phyloP scores from a whole-genome alignment of 2,329 filamentous ascomycete genomes.

The Leptographium flavum region DNA sequence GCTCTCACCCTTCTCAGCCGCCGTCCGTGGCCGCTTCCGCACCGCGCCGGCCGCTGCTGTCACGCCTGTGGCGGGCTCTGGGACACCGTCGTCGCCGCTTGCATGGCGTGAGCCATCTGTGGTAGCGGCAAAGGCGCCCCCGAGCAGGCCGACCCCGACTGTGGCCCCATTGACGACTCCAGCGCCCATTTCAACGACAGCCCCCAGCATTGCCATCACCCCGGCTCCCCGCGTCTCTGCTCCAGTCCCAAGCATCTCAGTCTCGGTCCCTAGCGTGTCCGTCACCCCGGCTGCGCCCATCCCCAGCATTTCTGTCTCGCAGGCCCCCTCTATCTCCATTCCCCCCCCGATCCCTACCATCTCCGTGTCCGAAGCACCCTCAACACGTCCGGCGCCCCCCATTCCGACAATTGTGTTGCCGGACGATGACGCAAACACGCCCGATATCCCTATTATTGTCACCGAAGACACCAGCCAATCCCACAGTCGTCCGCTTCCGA shows the following conservation, averaged over 20 bases:
- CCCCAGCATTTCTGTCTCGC: constrained; percentile 21
- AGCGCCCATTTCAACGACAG: no score
- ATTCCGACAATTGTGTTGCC: constrained; percentile 28
- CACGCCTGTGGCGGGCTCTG: constrained; percentile 35
- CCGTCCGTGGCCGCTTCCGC: constrained; percentile 11
- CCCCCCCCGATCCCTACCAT: constrained; percentile 18
- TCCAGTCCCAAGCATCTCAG: no score
- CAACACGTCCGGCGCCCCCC: constrained; percentile 16
- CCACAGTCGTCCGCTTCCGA: no score
- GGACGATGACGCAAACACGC: constrained; percentile 12
- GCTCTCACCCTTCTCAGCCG: not conserved
- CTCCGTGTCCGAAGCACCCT: constrained; percentile 17
- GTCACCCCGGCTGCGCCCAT: constrained; percentile 40
- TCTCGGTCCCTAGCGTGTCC: no score
- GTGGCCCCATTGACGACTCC: no score
- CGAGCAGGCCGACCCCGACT: no score
- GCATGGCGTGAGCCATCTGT: no score
- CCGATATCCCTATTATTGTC: constrained; percentile 3
- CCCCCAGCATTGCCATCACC: no score
- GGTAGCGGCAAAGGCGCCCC: constrained; percentile 3
- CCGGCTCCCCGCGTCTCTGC: no score
- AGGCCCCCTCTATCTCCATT: not conserved
- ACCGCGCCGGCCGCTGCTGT: constrained; percentile 35
- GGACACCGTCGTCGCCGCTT: constrained; percentile 19
- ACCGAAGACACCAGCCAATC: no score